These are phyloP conservation scores for Exophiala dermatitidis DNA, from an alignment of 2,329 filamentous ascomycete genomes.

Conservation along the genomic window DNA sequence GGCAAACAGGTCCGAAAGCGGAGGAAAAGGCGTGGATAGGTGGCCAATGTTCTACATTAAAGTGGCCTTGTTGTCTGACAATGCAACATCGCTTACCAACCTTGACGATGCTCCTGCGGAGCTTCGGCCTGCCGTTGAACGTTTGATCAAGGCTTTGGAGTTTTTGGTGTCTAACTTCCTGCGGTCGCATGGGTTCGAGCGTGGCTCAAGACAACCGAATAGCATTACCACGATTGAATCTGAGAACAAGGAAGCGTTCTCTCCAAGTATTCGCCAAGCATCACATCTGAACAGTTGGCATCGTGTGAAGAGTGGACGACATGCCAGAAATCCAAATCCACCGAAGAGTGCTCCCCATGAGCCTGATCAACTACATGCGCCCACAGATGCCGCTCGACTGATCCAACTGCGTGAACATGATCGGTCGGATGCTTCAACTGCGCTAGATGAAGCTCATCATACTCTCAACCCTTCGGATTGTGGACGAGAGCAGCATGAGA, in stretches of 20 bases:
- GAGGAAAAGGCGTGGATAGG: conserved; percentile 60
- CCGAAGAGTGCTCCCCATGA: background rate
- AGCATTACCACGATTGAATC: no score
- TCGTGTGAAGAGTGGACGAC: conserved; percentile 14
- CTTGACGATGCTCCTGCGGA: conserved; percentile 8
- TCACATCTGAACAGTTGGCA: conserved; percentile 12
- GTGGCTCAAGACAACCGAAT: conserved; percentile 21
- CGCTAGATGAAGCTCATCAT: no score
- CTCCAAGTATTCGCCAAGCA: background rate
- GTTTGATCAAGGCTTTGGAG: conserved; percentile 11
- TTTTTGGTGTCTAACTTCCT: conserved; percentile 69
- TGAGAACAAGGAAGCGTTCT: no score
- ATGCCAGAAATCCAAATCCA: conserved; percentile 3
- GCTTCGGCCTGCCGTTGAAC: background rate
- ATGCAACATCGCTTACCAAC: conserved; percentile 36
- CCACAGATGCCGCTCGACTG: background rate
- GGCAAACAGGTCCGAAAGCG: background rate
- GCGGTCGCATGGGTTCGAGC: conserved; percentile 58
- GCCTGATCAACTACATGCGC: background rate
- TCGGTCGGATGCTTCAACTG: no score
- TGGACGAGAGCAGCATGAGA: background rate
- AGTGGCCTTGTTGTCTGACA: conserved; percentile 42
- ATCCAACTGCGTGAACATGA: background rate
- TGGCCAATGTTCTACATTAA: conserved; percentile 89
- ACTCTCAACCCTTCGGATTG: no score